A percentile compares a stretch with the other conserved stretches of the same genome.
phyloP scores from a whole-genome alignment of 2,329 filamentous ascomycete genomes.

The Coniochaeta sp. region DNA sequence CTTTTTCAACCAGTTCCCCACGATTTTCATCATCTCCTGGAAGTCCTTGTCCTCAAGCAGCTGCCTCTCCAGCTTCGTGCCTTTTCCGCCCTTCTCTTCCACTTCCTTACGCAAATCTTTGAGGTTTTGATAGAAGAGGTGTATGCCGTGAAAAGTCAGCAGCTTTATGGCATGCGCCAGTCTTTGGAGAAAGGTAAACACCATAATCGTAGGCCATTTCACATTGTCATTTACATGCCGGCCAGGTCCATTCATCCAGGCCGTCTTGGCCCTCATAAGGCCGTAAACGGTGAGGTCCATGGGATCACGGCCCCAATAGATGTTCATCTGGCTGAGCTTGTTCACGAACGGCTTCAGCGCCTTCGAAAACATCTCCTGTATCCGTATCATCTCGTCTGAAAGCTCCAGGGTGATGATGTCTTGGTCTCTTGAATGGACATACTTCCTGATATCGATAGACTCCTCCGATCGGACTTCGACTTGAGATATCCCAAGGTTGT shows the following conservation, averaged over 20 bases:
- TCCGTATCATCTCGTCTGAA: constrained; percentile 77
- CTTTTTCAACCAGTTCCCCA: constrained; percentile 68
- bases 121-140: constrained; percentile 80
- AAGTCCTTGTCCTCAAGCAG: constrained; percentile 70
- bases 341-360: constrained; percentile 75
- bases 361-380: constrained; percentile 74
- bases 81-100: constrained; percentile 60
- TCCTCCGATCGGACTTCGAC: constrained; percentile 94
- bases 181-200: constrained; percentile 72
- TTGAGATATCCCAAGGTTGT: constrained; percentile 83
- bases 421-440: constrained; percentile 76
- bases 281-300: constrained; percentile 80
- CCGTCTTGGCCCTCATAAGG: constrained; percentile 64
- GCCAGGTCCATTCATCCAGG: constrained; percentile 72
- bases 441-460: constrained; percentile 87
- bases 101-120: constrained; percentile 64
- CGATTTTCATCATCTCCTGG: constrained; percentile 74
- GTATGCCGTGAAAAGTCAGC: constrained; percentile 92
- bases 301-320: constrained; percentile 78
- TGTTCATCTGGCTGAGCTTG: constrained; percentile 73
- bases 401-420: constrained; percentile 77
- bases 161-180: constrained; percentile 84
- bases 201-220: constrained; percentile 72
- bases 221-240: constrained; percentile 61
- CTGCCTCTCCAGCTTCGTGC: constrained; percentile 69